These are phyloP conservation scores for Lasiodiplodia gonubiensis DNA, from an alignment of 2,329 filamentous ascomycete species.

Conservation along the genomic window DNA sequence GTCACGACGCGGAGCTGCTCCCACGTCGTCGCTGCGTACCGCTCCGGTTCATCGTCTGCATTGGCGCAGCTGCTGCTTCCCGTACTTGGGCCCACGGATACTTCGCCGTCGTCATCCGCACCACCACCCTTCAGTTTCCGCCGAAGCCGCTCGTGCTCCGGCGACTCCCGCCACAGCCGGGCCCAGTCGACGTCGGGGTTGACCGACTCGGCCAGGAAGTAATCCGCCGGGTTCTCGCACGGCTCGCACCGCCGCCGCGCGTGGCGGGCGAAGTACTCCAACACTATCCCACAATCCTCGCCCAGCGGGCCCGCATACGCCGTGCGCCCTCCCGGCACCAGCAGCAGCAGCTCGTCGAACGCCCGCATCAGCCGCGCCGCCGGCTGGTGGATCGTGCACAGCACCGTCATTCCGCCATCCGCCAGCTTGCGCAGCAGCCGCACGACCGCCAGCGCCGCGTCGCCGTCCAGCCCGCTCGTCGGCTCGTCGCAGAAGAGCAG, in stretches of 20 bases:
- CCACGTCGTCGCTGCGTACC: neutral
- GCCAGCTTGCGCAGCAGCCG: conserved; percentile 67
- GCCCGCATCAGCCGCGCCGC: conserved; percentile 51
- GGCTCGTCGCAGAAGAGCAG: conserved; percentile 68
- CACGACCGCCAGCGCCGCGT: conserved; percentile 67
- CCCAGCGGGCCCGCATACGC: conserved; percentile 55
- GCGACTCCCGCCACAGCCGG: neutral
- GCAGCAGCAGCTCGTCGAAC: conserved; percentile 53
- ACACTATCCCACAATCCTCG: conserved; percentile 46
- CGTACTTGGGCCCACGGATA: too few relatives aligned
- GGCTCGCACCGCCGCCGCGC: conserved; percentile 61
- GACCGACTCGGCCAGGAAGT: neutral
- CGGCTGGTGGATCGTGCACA: conserved; percentile 57
- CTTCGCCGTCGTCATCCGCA: too few relatives aligned
- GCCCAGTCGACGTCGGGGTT: neutral
- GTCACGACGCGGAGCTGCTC: neutral
- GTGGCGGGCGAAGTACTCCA: conserved; percentile 67
- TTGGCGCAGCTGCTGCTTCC: too few relatives aligned
- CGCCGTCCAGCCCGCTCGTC: conserved; percentile 30
- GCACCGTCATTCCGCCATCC: conserved; percentile 51
- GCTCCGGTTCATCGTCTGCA: neutral
- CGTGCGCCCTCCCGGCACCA: conserved; percentile 45
- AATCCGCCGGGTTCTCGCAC: conserved; percentile 73
- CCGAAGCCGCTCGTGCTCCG: neutral
- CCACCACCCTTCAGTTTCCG: neutral